A percentile compares a stretch with the other conserved stretches of the same genome.
phyloP scores from a whole-genome alignment of 176 grass and related monocot genomes.

The Zoysia japonica region DNA sequence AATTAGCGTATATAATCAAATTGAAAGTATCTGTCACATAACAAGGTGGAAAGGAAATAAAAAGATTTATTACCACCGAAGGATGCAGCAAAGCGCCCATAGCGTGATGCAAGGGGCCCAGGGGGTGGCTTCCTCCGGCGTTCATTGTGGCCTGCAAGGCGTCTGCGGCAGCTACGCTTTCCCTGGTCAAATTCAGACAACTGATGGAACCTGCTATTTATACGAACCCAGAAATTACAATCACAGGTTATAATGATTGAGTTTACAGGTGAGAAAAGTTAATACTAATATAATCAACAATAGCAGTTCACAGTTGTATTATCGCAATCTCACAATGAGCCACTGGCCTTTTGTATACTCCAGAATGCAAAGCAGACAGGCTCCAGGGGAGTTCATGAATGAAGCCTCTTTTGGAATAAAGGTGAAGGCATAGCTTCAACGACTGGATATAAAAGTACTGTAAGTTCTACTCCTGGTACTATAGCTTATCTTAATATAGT shows the following conservation, averaged over 20 bases:
- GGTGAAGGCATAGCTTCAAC: neutral
- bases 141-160: conserved; percentile 89
- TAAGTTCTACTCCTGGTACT: neutral
- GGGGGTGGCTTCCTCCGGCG: conserved; percentile 74
- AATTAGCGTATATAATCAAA: conserved; percentile 6
- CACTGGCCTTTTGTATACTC: too few species aligned
- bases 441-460: neutral
- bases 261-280: neutral
- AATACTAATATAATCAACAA: neutral
- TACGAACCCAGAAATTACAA: conserved; percentile 20
- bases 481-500: conserved; percentile 4
- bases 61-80: conserved; percentile 50
- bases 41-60: neutral
- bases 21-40: neutral
- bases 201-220: conserved; percentile 71
- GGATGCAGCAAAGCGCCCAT: conserved; percentile 54
- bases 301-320: neutral
- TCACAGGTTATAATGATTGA: neutral
- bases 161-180: conserved; percentile 90
- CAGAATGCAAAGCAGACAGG: neutral
- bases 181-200: conserved; percentile 80
- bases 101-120: conserved; percentile 65
- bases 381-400: neutral
- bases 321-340: neutral
- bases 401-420: neutral